phyloP scores from a whole-genome alignment of 805 yeast genomes.

The Candida easanensis region DNA sequence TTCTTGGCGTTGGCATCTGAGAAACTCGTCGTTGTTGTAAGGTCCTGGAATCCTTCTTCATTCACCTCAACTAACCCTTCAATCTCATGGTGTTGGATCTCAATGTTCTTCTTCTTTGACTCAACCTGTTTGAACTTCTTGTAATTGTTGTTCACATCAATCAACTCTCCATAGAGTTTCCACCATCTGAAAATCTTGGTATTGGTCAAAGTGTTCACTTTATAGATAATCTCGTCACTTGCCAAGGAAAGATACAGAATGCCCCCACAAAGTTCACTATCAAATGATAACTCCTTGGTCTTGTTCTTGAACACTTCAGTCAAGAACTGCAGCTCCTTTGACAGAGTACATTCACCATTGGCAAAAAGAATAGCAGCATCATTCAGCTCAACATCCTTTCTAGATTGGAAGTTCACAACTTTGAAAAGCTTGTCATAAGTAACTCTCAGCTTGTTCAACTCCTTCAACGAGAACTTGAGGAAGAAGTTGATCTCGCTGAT shows the following conservation, averaged over 20 bases:
- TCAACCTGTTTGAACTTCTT: slow-evolving; percentile 28
- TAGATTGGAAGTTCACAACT: slow-evolving; percentile 29
- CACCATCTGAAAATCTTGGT: slow-evolving; percentile 43
- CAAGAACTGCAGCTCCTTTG: slow-evolving; percentile 22
- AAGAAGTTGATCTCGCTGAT: slow-evolving; percentile 47
- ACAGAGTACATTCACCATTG: neutral
- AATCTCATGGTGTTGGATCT: slow-evolving; percentile 6
- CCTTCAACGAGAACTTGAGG: slow-evolving; percentile 43
- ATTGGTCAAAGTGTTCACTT: slow-evolving; percentile 32
- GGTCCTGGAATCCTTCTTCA: slow-evolving; percentile 23
- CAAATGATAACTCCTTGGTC: slow-evolving; percentile 23
- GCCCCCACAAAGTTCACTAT: slow-evolving; percentile 18
- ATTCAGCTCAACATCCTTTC: slow-evolving; percentile 21
- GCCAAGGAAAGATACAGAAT: slow-evolving; percentile 21
- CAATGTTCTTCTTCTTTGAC: slow-evolving; percentile 7
- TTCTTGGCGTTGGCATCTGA: slow-evolving; percentile 6
- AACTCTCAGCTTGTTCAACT: slow-evolving; percentile 34
- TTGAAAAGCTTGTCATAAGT: slow-evolving; percentile 36
- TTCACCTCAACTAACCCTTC: slow-evolving; percentile 27
- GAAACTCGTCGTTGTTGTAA: slow-evolving; percentile 24
- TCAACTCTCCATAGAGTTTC: slow-evolving; percentile 40
- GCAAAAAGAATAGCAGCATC: slow-evolving; percentile 18
- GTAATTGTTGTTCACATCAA: slow-evolving; percentile 33
- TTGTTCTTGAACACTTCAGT: slow-evolving; percentile 11
- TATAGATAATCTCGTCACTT: slow-evolving; percentile 27